These are phyloP conservation scores for Globisporangium echinulatum DNA, from an alignment of 352 stramenopile species.

Conservation along the genomic window DNA sequence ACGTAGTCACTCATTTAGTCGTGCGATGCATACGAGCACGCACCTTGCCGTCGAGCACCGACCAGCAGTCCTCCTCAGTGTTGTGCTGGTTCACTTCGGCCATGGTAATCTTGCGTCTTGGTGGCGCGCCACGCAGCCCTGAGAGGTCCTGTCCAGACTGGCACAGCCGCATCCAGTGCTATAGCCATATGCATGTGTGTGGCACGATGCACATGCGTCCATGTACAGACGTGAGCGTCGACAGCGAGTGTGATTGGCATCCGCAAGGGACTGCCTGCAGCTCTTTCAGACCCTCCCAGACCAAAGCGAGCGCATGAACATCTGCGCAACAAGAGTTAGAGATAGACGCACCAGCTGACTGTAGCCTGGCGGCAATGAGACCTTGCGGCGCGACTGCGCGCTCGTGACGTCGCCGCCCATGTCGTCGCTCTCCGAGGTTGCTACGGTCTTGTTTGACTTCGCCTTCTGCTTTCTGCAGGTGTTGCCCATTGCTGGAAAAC, in stretches of 20 bases:
- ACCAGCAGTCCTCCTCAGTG: slow-evolving; percentile 91
- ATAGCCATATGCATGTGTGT: background rate
- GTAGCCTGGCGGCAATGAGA: slow-evolving; percentile 85
- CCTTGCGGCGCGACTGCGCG: slow-evolving; percentile 66
- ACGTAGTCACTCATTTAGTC: too few species aligned
- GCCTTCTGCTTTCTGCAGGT: background rate
- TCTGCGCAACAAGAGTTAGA: too few species aligned
- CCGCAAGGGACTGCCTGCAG: too few species aligned
- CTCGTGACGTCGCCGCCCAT: slow-evolving; percentile 58
- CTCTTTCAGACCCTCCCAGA: too few species aligned
- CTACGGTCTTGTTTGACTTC: background rate
- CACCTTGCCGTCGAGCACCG: slow-evolving; percentile 88
- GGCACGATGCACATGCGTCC: background rate
- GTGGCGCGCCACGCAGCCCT: slow-evolving; percentile 51
- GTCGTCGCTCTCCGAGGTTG: background rate
- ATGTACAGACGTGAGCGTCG: too few species aligned
- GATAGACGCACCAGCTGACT: slow-evolving; percentile 67
- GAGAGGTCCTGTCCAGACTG: slow-evolving; percentile 82
- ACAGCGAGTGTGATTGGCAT: too few species aligned
- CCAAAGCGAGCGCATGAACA: too few species aligned
- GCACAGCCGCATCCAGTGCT: slow-evolving; percentile 92
- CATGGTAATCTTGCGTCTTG: slow-evolving; percentile 58
- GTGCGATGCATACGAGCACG: slow-evolving; percentile 14
- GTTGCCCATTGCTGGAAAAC: slow-evolving; percentile 4
- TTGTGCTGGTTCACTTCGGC: slow-evolving; percentile 87